Evolutionary conservation across 176 grass and related monocot genomes (phyloP), one percentile per base, ranked within the genome.

Genomic region (Juncus effusus): DNA sequence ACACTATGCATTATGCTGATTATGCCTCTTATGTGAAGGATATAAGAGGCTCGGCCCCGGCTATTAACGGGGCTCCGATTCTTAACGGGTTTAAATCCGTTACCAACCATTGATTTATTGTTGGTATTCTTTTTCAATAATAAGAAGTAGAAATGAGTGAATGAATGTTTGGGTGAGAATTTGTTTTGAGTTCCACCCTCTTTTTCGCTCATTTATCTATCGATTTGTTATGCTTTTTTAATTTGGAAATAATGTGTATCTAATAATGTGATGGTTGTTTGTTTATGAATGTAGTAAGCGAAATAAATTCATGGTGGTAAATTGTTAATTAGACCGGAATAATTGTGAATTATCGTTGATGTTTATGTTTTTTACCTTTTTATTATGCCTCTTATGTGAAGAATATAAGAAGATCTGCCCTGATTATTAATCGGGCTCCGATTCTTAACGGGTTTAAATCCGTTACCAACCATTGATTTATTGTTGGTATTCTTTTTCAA

Each of bases 1-100:
- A 85, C 83, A 93, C 89, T 37, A 85, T 99, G 95, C 80, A 85
- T 41, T 94, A 87, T 2, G 52, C 83, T 73, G 95, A 99, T 80
- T 99, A 99, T 12, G 76, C 79, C 35, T 80, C 83, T 6, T 87
- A 83, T n/a, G 49, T 99, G 63, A 92, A 93, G 82, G 83, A 71
- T 40, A 94, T 77, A 8, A 93, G 95, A 85, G 89, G 89, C 39
- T 12, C 54, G 2, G 50, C 54, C 54, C 75, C 80, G 0, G 16
- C 47, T 66, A 77, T 99, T 74, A 85, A 76, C 0, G 70, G 83
- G 36, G 73, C 72, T 7, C 68, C 76, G 10, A 40, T 60, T 40
- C 6, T 83, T 74, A 99, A 93, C 56, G 89, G 94, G 47, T 79
- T 85, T 59, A 92, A 73, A 75, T 75, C 41, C 71, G 60, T 56